Base-by-base conservation (phyloP, 202 grass and related monocot genomes). In the Zoysia matrella region DNA sequence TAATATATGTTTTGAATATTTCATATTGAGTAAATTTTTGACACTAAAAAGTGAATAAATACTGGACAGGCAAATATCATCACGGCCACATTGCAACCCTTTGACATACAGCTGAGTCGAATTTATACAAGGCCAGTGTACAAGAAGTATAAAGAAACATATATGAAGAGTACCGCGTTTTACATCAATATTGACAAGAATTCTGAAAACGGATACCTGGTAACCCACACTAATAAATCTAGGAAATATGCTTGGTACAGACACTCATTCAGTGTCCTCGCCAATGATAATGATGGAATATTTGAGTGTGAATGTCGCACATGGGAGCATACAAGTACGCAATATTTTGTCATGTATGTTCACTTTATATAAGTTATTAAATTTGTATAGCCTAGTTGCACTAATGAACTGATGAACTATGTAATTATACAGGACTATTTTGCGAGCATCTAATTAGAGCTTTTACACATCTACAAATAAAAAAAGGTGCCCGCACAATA, bases 241-340 rank as follows among this genome's bases (percentile, higher is more conserved):
- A 48, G 45, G 47, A 11, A 36, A 13, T 71, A 30, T 30, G 22
- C 22, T 30, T 30, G 22, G 22, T 30, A 30, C 22, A 30, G 22
- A 30, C 22, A 30, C 50, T 70, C 68, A 5, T 71, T 71, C 4
- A 51, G 11, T 6, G 68, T 71, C 16, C 2, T 50, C 4, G 68
- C 68, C 10, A 18, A 71, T 71, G 47, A 36, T 0, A 51, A 47
- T 6, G 18, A 3, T 6, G 68, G 68, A 6, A 51, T 2, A 50
- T 71, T 50, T 36, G 18, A n/a, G 36, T 71, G 67, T 2, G 16
- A 71, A 47, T 71, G 68, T 47, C 18, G 47, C 45, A 71, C 68
- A 71, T 71, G 68, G 47, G 47, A 71, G 16, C 68, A 71, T 71
- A 71, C 68, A 2, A 16, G 68, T 51, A 6, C 6, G 47, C 6